Base-by-base conservation (phyloP, 2,329 filamentous ascomycete species). In the Pseudocercospora fuligena region DNA sequence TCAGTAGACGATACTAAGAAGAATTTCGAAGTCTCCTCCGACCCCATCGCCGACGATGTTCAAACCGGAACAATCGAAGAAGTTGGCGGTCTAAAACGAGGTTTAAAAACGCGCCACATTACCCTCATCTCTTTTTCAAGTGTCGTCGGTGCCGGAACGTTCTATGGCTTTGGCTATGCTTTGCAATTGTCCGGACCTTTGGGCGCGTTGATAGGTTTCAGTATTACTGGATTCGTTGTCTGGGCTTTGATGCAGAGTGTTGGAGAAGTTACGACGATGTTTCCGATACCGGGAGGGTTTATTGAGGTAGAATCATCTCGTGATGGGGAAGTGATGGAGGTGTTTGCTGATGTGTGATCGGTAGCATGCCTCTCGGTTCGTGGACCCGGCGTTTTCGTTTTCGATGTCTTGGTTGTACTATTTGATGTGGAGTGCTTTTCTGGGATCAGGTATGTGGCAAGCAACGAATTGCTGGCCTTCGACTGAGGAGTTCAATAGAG, bases 231-330 rank as follows among this genome's bases (percentile, higher is more conserved):
- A 2, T 60, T 60, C 36, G 36, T 60, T 11, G 58, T 60, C 11
- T 60, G 58, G 58, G 58, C 58, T 27, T 25, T 60, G 58, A 60
- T 60, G 58, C 58, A 60, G 25, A 46, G 33, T n/a, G 58, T 60
- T 23, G 58, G 58, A 19, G 58, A 60, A 47, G 31, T 60, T 12
- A 60, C 58, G 4, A 60, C 58, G 25, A 60, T 60, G 58, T 60
- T 60, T 25, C 58, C 58, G 6, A 60, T 60, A 1, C 12, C 58
- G 16, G 58, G 58, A 11, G 58, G 58, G 5, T 60, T 60, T 36
- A 60, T 60, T 27, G 58, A 59, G 49, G 12, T 31, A 31, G 6
- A 8, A 5, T 7, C 1, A 31, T 8, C 3, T 3, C 29, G 3
- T 31, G 29, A 31, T 5, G 29, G 9, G 29, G 29, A 31, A 8